These are phyloP conservation scores for Mycena haematopus DNA, from an alignment of 768 basidiomycete species.

Conservation along the genomic window DNA sequence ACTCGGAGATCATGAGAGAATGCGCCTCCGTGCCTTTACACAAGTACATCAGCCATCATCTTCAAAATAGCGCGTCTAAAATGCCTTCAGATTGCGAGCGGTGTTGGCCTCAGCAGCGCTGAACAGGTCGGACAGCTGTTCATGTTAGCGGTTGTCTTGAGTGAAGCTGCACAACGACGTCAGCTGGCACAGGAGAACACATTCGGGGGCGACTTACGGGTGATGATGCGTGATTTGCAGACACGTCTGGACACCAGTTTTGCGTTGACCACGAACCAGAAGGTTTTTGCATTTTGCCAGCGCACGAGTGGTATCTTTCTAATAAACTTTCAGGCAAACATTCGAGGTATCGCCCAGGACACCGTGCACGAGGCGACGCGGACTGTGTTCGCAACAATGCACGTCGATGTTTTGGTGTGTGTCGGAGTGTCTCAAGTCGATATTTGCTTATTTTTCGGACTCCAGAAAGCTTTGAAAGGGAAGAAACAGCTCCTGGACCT, in stretches of 20 bases:
- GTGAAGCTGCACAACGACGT: background rate
- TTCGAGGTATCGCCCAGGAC: background rate
- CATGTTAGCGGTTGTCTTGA: background rate
- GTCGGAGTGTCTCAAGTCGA: no score
- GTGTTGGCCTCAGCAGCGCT: background rate
- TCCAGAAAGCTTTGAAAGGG: background rate
- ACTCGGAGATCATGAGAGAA: background rate
- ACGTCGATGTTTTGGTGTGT: constrained; percentile 3
- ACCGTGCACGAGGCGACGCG: background rate
- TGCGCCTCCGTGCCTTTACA: background rate
- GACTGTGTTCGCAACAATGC: background rate
- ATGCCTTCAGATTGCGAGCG: background rate
- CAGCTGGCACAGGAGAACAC: background rate
- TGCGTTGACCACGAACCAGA: background rate
- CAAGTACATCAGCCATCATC: background rate
- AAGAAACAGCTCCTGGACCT: background rate
- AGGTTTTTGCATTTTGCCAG: background rate
- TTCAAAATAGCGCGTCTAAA: background rate
- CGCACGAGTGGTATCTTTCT: background rate
- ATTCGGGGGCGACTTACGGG: background rate
- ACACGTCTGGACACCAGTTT: background rate
- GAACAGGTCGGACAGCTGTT: background rate
- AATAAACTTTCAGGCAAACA: background rate
- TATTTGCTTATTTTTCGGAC: background rate
- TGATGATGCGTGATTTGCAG: background rate